phyloP scores from a whole-genome alignment of 306 rosid genomes.

The Hippophae tibetana region DNA sequence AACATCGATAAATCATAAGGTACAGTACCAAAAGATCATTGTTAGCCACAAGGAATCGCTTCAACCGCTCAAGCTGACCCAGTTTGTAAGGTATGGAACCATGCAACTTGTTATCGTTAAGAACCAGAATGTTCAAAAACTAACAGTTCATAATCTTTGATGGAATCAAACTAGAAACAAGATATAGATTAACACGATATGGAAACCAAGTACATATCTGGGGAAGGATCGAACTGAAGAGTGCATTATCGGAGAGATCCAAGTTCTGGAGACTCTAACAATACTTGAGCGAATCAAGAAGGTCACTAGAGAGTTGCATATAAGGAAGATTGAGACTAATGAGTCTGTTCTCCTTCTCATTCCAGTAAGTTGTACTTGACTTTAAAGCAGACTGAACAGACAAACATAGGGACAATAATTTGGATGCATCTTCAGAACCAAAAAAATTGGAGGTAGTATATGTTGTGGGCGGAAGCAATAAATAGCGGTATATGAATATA shows the following conservation, averaged over 20 bases:
- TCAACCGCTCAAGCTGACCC: slow-evolving; percentile 40
- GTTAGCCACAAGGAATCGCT: slow-evolving; percentile 32
- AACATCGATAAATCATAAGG: slow-evolving; percentile 26
- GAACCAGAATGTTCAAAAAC: slow-evolving; percentile 33
- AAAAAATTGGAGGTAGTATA: slow-evolving; percentile 73
- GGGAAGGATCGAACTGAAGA: slow-evolving; percentile 34
- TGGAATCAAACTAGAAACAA: slow-evolving; percentile 44
- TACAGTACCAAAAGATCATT: slow-evolving; percentile 36
- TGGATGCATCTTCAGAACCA: background rate
- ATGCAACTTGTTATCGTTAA: slow-evolving; percentile 25
- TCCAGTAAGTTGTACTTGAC: no score
- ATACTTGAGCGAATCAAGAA: no score
- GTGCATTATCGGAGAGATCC: slow-evolving; percentile 32
- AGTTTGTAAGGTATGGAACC: slow-evolving; percentile 45
- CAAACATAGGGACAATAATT: no score
- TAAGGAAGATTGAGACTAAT: no score
- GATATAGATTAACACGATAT: slow-evolving; percentile 44
- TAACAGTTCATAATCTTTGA: slow-evolving; percentile 41
- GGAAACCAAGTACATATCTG: slow-evolving; percentile 48
- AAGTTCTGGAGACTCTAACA: slow-evolving; percentile 41
- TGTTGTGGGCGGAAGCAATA: no score
- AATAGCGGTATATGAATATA: no score
- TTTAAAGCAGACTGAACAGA: no score
- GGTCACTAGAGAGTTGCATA: no score
- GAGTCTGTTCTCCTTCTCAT: no score